Conservation (phyloP, 1,139 yeast genomes). For the Candida smagusa region DNA sequence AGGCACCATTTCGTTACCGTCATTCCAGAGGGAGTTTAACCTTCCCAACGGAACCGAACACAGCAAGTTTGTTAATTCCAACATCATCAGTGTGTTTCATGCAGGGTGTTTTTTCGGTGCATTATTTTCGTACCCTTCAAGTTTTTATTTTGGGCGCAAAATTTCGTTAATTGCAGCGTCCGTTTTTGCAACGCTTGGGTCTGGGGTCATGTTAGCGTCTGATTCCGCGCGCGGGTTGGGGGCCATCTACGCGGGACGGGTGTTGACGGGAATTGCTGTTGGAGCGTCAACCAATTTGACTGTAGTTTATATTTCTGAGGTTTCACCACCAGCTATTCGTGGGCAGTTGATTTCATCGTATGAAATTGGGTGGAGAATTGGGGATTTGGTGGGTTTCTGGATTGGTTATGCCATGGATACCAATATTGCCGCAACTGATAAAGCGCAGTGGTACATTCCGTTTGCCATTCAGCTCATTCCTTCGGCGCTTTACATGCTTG, state of each 20-base stretch:
- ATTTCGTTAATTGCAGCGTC: constrained; percentile 34
- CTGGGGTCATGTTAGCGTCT: constrained; percentile 41
- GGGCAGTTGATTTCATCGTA: constrained; percentile 38
- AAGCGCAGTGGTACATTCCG: constrained; percentile 42
- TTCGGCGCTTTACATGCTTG: constrained; percentile 34
- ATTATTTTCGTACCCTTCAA: constrained; percentile 37
- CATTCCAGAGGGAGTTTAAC: constrained; percentile 35
- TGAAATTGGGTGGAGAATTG: constrained; percentile 44
- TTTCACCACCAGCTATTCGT: constrained; percentile 39
- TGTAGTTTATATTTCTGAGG: constrained; percentile 40
- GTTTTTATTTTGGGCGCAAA: constrained; percentile 38
- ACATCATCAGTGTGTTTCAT: constrained; percentile 44
- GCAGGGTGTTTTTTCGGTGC: constrained; percentile 50
- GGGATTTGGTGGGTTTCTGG: constrained; percentile 45
- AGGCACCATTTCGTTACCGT: constrained; percentile 36
- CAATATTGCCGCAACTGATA: constrained; percentile 25
- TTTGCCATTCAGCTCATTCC: constrained; percentile 44
- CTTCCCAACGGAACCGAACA: constrained; percentile 22
- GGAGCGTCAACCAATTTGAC: constrained; percentile 42
- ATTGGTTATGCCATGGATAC: constrained; percentile 38
- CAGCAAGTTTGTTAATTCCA: constrained; percentile 25
- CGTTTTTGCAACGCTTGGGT: constrained; percentile 33
- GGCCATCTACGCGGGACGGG: constrained; percentile 43
- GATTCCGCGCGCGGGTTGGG: constrained; percentile 27
- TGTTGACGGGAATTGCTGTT: constrained; percentile 38